Conservation (phyloP, 192 early-diverging fungal species). For the Coemansia nantahalensis region DNA sequence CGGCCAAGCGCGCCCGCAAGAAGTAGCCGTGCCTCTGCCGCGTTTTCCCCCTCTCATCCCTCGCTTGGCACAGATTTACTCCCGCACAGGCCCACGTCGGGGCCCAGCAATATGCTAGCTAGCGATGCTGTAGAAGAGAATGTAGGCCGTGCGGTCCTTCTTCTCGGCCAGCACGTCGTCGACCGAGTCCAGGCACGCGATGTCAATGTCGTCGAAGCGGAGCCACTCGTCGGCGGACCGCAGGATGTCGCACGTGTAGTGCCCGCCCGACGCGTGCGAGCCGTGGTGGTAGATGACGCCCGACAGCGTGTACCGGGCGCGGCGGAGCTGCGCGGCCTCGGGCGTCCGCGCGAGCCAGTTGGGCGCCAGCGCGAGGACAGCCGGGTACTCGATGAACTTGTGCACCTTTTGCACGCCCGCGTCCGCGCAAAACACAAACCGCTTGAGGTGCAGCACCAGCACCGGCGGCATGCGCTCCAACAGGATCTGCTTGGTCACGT, state of each 20-base stretch:
- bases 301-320: conserved; percentile 67
- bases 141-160: conserved; percentile 50
- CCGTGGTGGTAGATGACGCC: conserved; percentile 98
- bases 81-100: too few species aligned
- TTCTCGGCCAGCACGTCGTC: conserved; percentile 39
- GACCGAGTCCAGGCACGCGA: conserved; percentile 48
- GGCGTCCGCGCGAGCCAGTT: conserved; percentile 36
- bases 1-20: conserved; percentile 45
- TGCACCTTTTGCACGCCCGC: conserved; percentile 80
- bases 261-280: conserved; percentile 78
- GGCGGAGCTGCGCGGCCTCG: conserved; percentile 22
- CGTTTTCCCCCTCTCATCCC: too few species aligned
- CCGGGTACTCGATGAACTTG: conserved; percentile 78
- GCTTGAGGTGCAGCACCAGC: conserved; percentile 90
- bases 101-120: too few species aligned
- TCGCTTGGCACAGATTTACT: too few species aligned
- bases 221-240: conserved; percentile 78
- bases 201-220: conserved; percentile 86
- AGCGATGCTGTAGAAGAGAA: conserved; percentile 39
- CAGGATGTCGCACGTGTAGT: conserved; percentile 94
- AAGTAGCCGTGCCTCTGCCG: too few species aligned
- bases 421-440: conserved; percentile 79
- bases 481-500: conserved; percentile 79
- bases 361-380: conserved; percentile 63
- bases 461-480: conserved; percentile 86